Percentiles rank a stretch among this genome's conserved stretches.
Conservation (phyloP, 495 filamentous ascomycete species). For the Neurospora discreta region DNA sequence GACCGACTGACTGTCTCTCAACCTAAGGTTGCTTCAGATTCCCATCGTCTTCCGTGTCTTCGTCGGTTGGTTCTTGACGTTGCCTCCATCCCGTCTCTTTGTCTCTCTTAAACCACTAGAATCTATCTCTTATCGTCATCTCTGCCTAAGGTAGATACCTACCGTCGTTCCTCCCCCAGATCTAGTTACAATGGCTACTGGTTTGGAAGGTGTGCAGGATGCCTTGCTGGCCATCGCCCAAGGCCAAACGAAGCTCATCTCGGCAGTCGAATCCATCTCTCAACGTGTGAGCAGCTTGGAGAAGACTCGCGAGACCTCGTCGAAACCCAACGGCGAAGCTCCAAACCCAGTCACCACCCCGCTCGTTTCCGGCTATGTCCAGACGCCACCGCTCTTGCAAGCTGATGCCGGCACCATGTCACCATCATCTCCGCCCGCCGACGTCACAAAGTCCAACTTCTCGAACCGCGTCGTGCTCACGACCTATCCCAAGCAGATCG, state of each 20-base stretch:
- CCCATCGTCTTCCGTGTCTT: not conserved
- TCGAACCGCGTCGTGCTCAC: slow-evolving; percentile 44
- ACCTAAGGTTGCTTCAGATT: not conserved
- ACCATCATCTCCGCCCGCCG: slow-evolving; percentile 10
- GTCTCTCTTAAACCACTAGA: not conserved
- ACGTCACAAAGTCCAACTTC: slow-evolving; percentile 15
- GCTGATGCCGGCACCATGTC: slow-evolving; percentile 22
- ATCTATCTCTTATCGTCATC: not conserved
- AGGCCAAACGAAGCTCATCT: slow-evolving; percentile 47
- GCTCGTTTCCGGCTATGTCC: slow-evolving; percentile 10
- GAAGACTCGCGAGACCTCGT: not conserved
- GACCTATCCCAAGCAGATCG: slow-evolving; percentile 88
- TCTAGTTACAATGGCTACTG: slow-evolving; percentile 8
- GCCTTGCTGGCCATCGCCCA: slow-evolving; percentile 42
- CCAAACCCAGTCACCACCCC: slow-evolving; percentile 9
- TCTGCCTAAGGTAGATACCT: not conserved
- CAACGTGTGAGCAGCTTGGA: slow-evolving; percentile 33
- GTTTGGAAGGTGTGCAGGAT: slow-evolving; percentile 40
- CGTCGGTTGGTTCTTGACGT: not conserved
- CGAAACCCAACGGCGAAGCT: not conserved
- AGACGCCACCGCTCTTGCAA: slow-evolving; percentile 16
- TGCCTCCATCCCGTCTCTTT: not conserved
- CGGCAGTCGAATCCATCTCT: slow-evolving; percentile 54
- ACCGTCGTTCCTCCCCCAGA: not conserved
- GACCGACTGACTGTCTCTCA: not conserved